Conservation (phyloP, 257 asterid species). For the Prunella vulgaris region DNA sequence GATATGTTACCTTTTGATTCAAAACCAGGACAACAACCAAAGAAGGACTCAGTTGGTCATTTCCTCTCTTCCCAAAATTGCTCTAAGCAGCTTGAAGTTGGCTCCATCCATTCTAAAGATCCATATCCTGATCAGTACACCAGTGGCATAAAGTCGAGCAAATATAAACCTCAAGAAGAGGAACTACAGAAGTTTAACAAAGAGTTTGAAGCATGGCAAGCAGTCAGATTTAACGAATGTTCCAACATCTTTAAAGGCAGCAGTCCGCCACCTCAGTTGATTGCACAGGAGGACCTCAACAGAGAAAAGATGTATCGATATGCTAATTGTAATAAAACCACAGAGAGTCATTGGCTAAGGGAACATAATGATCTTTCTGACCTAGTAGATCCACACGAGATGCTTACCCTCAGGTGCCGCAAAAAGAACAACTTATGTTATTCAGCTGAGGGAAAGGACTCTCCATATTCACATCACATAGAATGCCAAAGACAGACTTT, state of each 20-base stretch:
- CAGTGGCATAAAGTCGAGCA: slow-evolving; percentile 31
- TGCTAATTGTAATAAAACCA: slow-evolving; percentile 41
- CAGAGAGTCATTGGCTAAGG: slow-evolving; percentile 22
- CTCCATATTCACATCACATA: slow-evolving; percentile 27
- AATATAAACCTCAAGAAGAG: slow-evolving; percentile 80
- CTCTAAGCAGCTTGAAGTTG: slow-evolving; percentile 35
- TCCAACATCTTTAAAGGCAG: slow-evolving; percentile 44
- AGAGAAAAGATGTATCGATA: slow-evolving; percentile 61
- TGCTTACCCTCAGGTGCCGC: slow-evolving; percentile 28
- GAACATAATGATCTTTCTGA: slow-evolving; percentile 28
- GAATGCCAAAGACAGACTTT: slow-evolving; percentile 26
- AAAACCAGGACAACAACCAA: slow-evolving; percentile 31
- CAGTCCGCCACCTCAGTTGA: slow-evolving; percentile 55
- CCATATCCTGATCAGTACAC: slow-evolving; percentile 31
- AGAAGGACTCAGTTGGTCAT: slow-evolving; percentile 31
- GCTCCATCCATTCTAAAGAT: slow-evolving; percentile 29
- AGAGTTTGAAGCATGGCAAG: slow-evolving; percentile 95
- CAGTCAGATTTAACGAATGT: slow-evolving; percentile 64
- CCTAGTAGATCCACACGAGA: slow-evolving; percentile 24
- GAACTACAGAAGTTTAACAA: slow-evolving; percentile 90
- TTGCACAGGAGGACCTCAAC: slow-evolving; percentile 78
- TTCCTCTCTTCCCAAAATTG: slow-evolving; percentile 28
- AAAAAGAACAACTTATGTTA: slow-evolving; percentile 20
- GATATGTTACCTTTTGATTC: slow-evolving; percentile 66
- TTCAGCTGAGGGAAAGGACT: slow-evolving; percentile 33